Base-by-base conservation (phyloP, 169 alveolate species). In the Plasmodium berghei region DNA sequence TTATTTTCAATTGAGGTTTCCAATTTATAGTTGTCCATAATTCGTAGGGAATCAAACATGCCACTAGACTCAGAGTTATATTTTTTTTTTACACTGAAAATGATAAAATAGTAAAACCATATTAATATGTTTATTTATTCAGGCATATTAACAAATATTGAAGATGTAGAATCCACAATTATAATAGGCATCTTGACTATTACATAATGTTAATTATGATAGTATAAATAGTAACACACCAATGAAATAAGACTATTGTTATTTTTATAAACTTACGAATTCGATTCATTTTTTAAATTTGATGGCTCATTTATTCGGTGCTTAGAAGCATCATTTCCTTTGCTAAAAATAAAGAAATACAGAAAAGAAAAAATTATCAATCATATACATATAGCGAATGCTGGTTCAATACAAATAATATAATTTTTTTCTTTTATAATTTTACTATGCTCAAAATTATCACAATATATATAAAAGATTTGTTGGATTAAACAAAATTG, bases 11-110 rank as follows among this genome's bases (percentile, higher is more conserved):
- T 18, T 14, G 59, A 3, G 4, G 45, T 64, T 40, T 56, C 85
- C 18, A 10, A 20, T 80, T 80, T 67, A 34, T 45, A 66, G 46
- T 67, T 56, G 56, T 80, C 90, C 14, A 66, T 16, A 52, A 80
- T 80, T 66, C 55, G 66, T 45, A 80, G 45, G 63, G 90, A 80
- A 48, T 56, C 66, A 28, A 80, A 80, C 66, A 80, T 80, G 61
- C 66, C 90, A 8, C 66, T 42, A 28, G 42, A 66, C 16, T 64
- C 63, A 16, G 59, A 9, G 45, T 42, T 64, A 9, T 66, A 9
- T 62, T 8, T 67, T 5, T 20, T 46, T 16, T 54, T 67, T 66
- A 55, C 63, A 22, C 59, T 66, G 9, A 40, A 49, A 80, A 66
- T 0, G 5, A 5, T n/a, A 12, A 58, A 45, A 66, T 6, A 71